Conservation (phyloP, 2,329 filamentous ascomycete species). For the Cylindrodendrum hubeiense region DNA sequence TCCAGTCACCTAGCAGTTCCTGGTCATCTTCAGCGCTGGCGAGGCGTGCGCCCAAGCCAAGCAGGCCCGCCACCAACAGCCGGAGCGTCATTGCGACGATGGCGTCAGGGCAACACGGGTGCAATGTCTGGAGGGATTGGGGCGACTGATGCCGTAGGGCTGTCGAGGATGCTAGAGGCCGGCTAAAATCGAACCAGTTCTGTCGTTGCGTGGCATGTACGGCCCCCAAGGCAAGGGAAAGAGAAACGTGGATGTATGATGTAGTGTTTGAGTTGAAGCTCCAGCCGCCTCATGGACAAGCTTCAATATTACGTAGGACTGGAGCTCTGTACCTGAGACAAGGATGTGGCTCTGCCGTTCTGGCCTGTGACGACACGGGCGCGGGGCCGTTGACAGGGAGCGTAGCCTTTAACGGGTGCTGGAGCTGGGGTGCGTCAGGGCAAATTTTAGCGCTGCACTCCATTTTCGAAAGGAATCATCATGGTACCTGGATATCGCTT, state of each 20-base stretch:
- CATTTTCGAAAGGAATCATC: neutral
- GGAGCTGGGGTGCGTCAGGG: neutral
- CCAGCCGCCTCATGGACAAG: neutral
- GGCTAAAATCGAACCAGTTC: slow-evolving; percentile 1
- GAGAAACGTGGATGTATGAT: neutral
- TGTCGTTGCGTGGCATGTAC: neutral
- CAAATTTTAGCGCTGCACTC: neutral
- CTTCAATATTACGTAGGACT: slow-evolving; percentile 15
- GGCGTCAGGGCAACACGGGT: neutral
- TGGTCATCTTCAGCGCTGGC: slow-evolving; percentile 36
- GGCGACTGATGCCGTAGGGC: neutral
- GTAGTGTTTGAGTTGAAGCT: slow-evolving; percentile 1
- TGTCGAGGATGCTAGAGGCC: neutral
- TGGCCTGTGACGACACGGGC: slow-evolving; percentile 5
- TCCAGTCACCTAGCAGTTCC: slow-evolving; percentile 44
- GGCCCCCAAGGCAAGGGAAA: neutral
- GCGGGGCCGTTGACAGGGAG: slow-evolving; percentile 1
- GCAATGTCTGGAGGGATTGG: neutral
- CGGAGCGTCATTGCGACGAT: slow-evolving; percentile 42
- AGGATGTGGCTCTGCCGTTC: slow-evolving; percentile 8
- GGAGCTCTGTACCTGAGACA: slow-evolving; percentile 25
- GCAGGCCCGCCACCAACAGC: slow-evolving; percentile 43
- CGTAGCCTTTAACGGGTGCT: neutral
- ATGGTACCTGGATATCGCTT: too few relatives aligned
- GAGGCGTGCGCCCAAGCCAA: slow-evolving; percentile 40